phyloP scores from a whole-genome alignment of 176 grass and related monocot genomes.

The Paspalum notatum region DNA sequence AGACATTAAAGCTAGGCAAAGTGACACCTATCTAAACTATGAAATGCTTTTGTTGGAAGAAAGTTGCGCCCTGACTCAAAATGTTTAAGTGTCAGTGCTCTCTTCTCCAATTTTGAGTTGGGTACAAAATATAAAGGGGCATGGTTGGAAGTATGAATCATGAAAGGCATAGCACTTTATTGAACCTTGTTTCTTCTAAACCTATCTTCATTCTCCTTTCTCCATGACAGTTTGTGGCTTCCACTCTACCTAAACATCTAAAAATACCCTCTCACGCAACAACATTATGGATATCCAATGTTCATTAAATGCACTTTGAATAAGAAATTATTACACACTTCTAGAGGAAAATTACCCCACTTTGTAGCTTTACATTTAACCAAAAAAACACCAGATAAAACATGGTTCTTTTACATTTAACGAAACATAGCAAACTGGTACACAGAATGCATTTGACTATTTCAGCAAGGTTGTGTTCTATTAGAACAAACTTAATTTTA shows the following conservation, averaged over 20 bases:
- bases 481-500: background rate
- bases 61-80: background rate
- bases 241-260: background rate
- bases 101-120: background rate
- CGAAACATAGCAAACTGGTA: background rate
- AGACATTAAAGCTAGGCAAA: background rate
- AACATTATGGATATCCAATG: background rate
- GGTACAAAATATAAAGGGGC: background rate
- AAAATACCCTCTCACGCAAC: background rate
- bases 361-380: background rate
- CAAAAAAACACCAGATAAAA: background rate
- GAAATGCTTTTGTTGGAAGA: background rate
- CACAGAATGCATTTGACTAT: background rate
- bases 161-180: background rate
- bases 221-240: background rate
- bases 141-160: background rate
- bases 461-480: background rate
- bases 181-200: background rate
- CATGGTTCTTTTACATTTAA: background rate
- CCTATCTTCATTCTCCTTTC: background rate
- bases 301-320: background rate
- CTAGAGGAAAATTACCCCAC: background rate
- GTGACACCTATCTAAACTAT: background rate
- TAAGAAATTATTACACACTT: background rate
- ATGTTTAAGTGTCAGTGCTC: background rate